These are phyloP conservation scores for Ganoderma sinense DNA, from an alignment of 1,284 basidiomycete genomes.

Conservation along the genomic window DNA sequence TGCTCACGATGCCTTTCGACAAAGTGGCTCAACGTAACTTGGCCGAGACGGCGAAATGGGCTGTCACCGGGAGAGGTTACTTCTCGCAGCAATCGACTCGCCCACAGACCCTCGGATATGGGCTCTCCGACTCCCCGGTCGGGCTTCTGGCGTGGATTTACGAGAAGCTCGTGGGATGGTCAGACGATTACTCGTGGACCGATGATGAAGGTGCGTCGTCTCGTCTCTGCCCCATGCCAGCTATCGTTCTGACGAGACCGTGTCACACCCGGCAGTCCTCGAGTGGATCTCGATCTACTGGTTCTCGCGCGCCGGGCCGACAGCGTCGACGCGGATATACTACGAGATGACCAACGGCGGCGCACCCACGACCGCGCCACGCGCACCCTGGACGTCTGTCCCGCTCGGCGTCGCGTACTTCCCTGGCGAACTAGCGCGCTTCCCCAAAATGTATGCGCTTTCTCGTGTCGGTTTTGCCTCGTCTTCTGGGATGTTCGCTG, in stretches of 20 bases:
- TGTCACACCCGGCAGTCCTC: neutral
- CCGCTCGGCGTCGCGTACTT: conserved; percentile 51
- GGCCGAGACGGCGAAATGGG: conserved; percentile 29
- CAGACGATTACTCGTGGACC: neutral
- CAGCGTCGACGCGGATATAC: conserved; percentile 60
- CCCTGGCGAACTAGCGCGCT: conserved; percentile 46
- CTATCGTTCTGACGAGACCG: neutral
- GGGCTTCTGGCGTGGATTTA: conserved; percentile 58
- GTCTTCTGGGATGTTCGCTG: neutral
- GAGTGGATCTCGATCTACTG: conserved; percentile 55
- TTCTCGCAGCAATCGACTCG: conserved; percentile 49
- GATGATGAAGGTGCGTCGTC: conserved; percentile 5
- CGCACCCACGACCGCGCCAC: conserved; percentile 47
- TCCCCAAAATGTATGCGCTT: conserved; percentile 48
- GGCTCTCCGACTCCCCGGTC: conserved; percentile 60
- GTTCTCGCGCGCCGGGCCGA: conserved; percentile 58
- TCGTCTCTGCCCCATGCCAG: neutral
- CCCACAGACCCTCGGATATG: conserved; percentile 65
- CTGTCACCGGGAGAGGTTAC: conserved; percentile 47
- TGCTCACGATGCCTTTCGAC: neutral
- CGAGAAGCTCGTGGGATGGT: neutral
- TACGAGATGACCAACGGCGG: conserved; percentile 43
- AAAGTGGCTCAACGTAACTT: neutral
- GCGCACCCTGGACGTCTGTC: neutral
- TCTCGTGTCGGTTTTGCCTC: too few relatives aligned